A percentile compares a stretch with the other conserved stretches of the same genome.
Conservation (phyloP, 805 yeast genomes). For the Schizosaccharomyces lindneri region DNA sequence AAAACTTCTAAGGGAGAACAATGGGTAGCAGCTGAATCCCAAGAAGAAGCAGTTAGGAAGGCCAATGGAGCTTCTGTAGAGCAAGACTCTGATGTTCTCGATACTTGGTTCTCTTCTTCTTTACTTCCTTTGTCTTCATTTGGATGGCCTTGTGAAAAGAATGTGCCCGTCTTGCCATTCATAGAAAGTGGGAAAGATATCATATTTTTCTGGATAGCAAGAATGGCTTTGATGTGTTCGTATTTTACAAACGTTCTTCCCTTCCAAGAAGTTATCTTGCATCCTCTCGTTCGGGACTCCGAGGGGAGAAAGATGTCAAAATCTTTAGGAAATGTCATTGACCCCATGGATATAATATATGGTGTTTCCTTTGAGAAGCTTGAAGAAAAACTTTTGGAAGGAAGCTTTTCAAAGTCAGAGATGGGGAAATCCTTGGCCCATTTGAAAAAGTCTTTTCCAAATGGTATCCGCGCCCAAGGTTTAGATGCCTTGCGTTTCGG, state of each 20-base stretch:
- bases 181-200: constrained; percentile 99
- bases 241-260: constrained; percentile 81
- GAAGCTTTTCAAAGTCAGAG: constrained; percentile 35
- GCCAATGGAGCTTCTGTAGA: constrained; percentile 54
- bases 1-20: constrained; percentile 48
- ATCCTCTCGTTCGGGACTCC: constrained; percentile 93
- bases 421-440: constrained; percentile 67
- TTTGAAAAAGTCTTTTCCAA: constrained; percentile 72
- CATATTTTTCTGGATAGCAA: constrained; percentile 91
- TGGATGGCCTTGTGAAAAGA: constrained; percentile 72
- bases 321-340: constrained; percentile 87
- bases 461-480: constrained; percentile 97
- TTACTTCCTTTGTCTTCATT: constrained; percentile 92
- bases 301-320: constrained; percentile 98
- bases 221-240: constrained; percentile 80
- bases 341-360: constrained; percentile 77
- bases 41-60: constrained; percentile 49
- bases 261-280: constrained; percentile 91
- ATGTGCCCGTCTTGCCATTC: constrained; percentile 50
- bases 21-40: constrained; percentile 78
- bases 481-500: constrained; percentile 96
- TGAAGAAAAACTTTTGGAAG: constrained; percentile 45
- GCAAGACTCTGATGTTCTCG: constrained; percentile 97
- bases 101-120: constrained; percentile 97
- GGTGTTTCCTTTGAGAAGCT: constrained; percentile 58